Conservation (phyloP, 2,329 filamentous ascomycete genomes). For the Colletotrichum sp. region DNA sequence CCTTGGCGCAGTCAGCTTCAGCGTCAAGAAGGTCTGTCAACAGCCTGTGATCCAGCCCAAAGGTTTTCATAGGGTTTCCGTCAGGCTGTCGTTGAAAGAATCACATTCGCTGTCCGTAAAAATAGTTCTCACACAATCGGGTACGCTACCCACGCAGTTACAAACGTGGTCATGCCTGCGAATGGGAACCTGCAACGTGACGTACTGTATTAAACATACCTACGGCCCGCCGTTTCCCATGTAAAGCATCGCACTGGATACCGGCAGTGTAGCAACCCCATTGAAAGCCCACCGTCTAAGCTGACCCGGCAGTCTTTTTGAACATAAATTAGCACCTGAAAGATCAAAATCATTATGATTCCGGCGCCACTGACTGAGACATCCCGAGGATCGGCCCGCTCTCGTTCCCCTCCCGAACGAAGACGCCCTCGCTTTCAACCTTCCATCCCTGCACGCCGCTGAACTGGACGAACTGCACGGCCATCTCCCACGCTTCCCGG, state of each 20-base stretch:
- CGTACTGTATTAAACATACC: neutral
- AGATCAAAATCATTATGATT: neutral
- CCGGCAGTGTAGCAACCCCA: conserved; percentile 29
- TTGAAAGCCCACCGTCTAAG: conserved; percentile 35
- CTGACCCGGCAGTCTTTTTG: conserved; percentile 20
- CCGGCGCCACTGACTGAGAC: conserved; percentile 23
- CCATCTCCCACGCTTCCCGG: conserved; percentile 50
- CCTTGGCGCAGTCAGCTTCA: neutral
- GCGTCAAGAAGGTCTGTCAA: fast-evolving
- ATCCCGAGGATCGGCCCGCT: conserved; percentile 1
- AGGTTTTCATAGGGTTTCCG: fast-evolving
- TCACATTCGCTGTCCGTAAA: neutral
- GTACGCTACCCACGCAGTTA: neutral
- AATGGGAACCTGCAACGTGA: neutral
- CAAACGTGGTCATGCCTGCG: fast-evolving
- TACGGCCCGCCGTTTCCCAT: conserved; percentile 4
- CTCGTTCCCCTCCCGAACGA: conserved; percentile 35
- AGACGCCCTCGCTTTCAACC: conserved; percentile 49
- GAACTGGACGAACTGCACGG: conserved; percentile 43
- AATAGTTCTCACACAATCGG: neutral
- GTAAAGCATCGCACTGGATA: conserved; percentile 29
- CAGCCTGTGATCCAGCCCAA: neutral
- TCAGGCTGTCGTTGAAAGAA: neutral
- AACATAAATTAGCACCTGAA: neutral
- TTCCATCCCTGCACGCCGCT: conserved; percentile 45